Evolutionary conservation across 768 basidiomycete species (phyloP), one percentile per base, ranked within the genome.

Genomic region (Podaxis sp.): DNA sequence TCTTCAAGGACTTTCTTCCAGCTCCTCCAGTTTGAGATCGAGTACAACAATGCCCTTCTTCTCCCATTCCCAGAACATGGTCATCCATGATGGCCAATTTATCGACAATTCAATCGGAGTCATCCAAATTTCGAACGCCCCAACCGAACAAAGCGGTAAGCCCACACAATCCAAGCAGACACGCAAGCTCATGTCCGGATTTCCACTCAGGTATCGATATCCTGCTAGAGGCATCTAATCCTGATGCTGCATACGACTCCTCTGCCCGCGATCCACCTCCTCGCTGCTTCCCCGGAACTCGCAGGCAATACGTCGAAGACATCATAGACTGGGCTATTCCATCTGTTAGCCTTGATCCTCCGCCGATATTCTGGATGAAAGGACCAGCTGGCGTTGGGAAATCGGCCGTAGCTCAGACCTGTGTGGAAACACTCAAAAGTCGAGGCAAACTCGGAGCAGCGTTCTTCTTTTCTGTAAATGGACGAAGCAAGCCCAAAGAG

Each of bases 301-400:
- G 55, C 37, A 20, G 24, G n/a, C n/a, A 63, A 33, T 49, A 55
- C 38, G 57, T 66, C 33, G 17, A 40, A 33, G 62, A 66, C 24
- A 59, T 66, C 40, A 28, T 40, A 6, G 38, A 58, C 2, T 63
- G 56, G 56, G 52, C 56, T 3, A 49, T 24, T 44, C 56, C 28
- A 12, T 10, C 57, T 4, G 10, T 48, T 8, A 15, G 20, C 30
- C 12, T 20, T 17, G 30, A 58, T 28, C 2, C 15, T 8, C 48
- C 22, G 12, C 36, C 58, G 12, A 30, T 59, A 11, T 59, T 22
- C 1, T 59, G 49, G 58, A 37, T 59, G 58, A 59, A 50, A 7
- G 58, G 58, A 1, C 36, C 15, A 4, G 33, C 58, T 2, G 49
- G 58, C 10, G 49, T 59, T 10, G 58, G 58, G 0, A 59, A 59